Evolutionary conservation across 2,329 filamentous ascomycete species (phyloP).

Genomic region (Cytospora piceicola): DNA sequence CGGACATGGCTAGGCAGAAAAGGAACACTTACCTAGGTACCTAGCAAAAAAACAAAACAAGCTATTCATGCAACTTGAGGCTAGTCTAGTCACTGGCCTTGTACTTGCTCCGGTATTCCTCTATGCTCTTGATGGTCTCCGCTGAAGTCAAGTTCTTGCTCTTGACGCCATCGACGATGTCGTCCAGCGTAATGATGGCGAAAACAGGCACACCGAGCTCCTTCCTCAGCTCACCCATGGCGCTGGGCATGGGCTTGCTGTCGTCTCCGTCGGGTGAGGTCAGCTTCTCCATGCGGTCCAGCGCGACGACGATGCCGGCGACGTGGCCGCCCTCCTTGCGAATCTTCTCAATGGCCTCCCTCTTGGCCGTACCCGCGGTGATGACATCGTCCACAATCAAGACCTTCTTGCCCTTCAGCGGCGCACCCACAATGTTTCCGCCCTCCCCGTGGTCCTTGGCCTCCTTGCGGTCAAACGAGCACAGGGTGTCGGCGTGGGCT

Average conservation of each 20-base stretch:
- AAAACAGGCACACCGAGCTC: conserved; percentile 84
- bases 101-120: conserved; percentile 73
- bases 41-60: conserved; percentile 12
- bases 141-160: conserved; percentile 62
- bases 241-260: conserved; percentile 71
- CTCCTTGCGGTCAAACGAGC: conserved; percentile 95
- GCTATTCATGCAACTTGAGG: conserved; percentile 13
- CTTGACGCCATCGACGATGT: conserved; percentile 74
- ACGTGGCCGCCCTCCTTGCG: conserved; percentile 81
- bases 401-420: conserved; percentile 81
- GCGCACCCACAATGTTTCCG: conserved; percentile 86
- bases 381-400: conserved; percentile 97
- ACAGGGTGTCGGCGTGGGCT: conserved; percentile 72
- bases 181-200: conserved; percentile 80
- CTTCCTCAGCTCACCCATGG: conserved; percentile 82
- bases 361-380: conserved; percentile 90
- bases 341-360: conserved; percentile 91
- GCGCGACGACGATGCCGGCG: conserved; percentile 83
- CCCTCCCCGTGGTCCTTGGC: conserved; percentile 96
- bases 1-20: conserved; percentile 25
- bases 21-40: conserved; percentile 28
- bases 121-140: conserved; percentile 67
- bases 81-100: conserved; percentile 57
- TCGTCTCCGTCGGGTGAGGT: conserved; percentile 68
- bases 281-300: conserved; percentile 86